Base-by-base conservation (phyloP, 202 grass and related monocot species). In the Setaria viridis region DNA sequence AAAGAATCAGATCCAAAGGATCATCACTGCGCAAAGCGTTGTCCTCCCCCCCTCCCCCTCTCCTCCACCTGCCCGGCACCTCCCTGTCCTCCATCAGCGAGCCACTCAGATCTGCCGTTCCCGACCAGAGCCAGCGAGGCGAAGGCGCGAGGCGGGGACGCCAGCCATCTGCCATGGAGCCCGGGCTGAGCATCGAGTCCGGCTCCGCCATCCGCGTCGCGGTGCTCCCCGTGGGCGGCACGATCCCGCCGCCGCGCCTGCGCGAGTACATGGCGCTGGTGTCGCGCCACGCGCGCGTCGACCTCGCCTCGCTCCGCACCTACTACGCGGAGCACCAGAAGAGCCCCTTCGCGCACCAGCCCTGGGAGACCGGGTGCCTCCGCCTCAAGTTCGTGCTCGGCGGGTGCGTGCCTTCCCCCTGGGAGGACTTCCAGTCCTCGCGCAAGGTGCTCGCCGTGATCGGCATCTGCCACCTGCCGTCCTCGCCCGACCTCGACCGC, bases 241-340 rank as follows among this genome's bases (percentile, higher is more conserved):
- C 90, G 54, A 99, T 99, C 87, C 94, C 92, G 32, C 79, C 91
- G n/a, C 68, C 77, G 51, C 69, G 75, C 82, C 88, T 99, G 60
- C 97, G 97, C 65, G 87, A 94, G 79, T 99, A 99, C 90, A 84
- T 88, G 19, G 87, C 88, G 68, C 80, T 96, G 72, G 87, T 99
- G 54, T 88, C 89, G 50, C 76, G 73, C 55, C 90, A 99, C 86
- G 77, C 90, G 67, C 84, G 91, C 48, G 89, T 99, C 53, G 93
- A 94, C 57, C 90, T 99, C 46, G 87, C 90, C 81, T 92, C 97
- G 70, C 83, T 99, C 8, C 85, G 89, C 62, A 91, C 91, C 62
- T 99, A 92, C 92, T 99, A 99, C 92, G 73, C 88, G 63, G 93
- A 99, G 97, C 90, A 99, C 81, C 97, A 99, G 91, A 99, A 99